Evolutionary conservation across 2,329 filamentous ascomycete species (phyloP).

Genomic region (Fusarium scirpi): DNA sequence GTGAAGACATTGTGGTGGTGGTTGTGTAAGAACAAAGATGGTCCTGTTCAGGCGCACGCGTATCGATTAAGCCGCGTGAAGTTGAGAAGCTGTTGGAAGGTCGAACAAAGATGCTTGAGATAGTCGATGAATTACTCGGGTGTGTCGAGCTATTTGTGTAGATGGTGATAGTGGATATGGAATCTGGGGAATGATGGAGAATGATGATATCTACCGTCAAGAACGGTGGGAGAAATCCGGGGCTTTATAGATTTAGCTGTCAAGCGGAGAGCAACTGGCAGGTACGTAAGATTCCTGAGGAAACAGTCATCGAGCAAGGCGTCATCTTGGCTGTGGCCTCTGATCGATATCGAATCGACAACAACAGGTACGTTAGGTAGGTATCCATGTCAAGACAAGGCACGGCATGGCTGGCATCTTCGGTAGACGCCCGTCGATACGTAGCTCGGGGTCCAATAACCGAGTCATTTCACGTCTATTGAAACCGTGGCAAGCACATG

Average conservation of each 20-base stretch:
- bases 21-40: constrained; percentile 13
- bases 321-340: constrained; percentile 30
- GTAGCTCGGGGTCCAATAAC: constrained; percentile 38
- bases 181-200: constrained; percentile 39
- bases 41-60: constrained; percentile 43
- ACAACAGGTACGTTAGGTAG: background rate
- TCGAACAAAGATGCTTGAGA: background rate
- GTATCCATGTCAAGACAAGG: constrained; percentile 5
- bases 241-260: constrained; percentile 51
- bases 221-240: constrained; percentile 54
- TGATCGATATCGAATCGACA: constrained; percentile 39
- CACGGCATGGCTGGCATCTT: constrained; percentile 18
- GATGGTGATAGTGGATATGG: constrained; percentile 27
- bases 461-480: constrained; percentile 38
- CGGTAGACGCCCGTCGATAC: constrained; percentile 40
- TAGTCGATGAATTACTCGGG: constrained; percentile 5
- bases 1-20: constrained; percentile 34
- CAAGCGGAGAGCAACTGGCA: constrained; percentile 18
- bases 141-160: constrained; percentile 29
- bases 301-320: constrained; percentile 23
- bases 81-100: background rate
- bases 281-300: constrained; percentile 33
- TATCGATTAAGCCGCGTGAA: constrained; percentile 12
- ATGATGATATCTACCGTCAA: constrained; percentile 52
- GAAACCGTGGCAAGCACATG: constrained; percentile 41